These are phyloP conservation scores for Biancaea sappan DNA, from an alignment of 306 rosid species.

Conservation along the genomic window DNA sequence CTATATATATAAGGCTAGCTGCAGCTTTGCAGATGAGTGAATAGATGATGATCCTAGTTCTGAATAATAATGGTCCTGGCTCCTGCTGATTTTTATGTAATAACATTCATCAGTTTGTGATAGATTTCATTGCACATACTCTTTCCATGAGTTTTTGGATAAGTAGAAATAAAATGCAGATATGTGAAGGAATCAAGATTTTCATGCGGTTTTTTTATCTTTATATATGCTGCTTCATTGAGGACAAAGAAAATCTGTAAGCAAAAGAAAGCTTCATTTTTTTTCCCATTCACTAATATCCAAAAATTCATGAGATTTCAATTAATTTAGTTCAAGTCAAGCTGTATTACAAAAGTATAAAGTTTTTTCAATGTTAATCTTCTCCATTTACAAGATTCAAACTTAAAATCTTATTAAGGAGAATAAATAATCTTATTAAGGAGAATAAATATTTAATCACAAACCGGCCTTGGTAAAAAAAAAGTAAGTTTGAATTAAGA, in stretches of 20 bases:
- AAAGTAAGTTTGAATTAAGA: neutral
- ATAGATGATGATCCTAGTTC: conserved; percentile 19
- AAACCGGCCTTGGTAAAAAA: too few relatives aligned
- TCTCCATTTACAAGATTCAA: too few relatives aligned
- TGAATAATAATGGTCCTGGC: conserved; percentile 21
- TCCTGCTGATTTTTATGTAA: conserved; percentile 26
- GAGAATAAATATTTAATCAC: too few relatives aligned
- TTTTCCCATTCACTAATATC: too few relatives aligned
- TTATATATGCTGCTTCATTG: neutral
- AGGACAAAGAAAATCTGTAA: neutral
- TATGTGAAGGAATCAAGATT: neutral
- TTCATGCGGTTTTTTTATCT: neutral
- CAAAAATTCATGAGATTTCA: too few relatives aligned
- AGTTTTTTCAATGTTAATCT: too few relatives aligned
- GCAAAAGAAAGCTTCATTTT: conserved; percentile 8
- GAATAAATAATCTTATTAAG: too few relatives aligned
- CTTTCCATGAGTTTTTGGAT: neutral
- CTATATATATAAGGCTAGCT: conserved; percentile 21
- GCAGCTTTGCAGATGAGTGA: conserved; percentile 35
- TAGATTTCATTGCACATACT: neutral
- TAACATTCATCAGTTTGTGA: conserved; percentile 19
- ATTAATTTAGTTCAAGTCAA: too few relatives aligned
- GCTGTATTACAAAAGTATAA: too few relatives aligned
- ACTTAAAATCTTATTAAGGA: too few relatives aligned
- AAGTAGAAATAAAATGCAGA: neutral